Conservation (phyloP, 257 asterid genomes). For the Solanum tarijense region DNA sequence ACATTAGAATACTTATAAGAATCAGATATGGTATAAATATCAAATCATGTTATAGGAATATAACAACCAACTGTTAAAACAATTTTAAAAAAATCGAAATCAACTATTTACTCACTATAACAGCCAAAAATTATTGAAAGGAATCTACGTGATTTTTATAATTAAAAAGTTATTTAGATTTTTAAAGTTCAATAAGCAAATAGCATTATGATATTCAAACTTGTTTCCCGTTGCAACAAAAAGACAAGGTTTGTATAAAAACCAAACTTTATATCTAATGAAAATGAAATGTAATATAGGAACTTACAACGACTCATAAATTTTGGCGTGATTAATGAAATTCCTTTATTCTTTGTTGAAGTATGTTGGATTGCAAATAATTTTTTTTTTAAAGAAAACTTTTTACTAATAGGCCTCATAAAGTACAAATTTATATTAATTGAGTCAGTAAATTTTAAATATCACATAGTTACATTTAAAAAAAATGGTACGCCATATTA, state of each 20-base stretch:
- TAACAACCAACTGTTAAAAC: not conserved
- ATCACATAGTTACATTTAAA: accelerated
- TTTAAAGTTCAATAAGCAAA: not conserved
- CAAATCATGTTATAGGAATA: not conserved
- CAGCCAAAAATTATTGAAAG: not conserved
- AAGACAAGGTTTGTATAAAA: not conserved
- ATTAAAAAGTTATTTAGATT: not conserved
- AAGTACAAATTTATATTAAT: not conserved
- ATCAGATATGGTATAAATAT: not conserved
- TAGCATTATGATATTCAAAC: not conserved
- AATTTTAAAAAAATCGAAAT: not conserved
- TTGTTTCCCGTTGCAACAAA: not conserved
- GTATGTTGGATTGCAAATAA: not conserved
- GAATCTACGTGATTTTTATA: not conserved
- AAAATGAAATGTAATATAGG: not conserved
- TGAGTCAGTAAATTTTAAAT: not conserved
- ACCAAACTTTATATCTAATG: not conserved
- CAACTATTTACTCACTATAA: not conserved
- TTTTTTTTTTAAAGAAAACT: not conserved
- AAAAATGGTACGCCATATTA: not conserved
- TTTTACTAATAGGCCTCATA: not conserved
- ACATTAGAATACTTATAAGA: not conserved
- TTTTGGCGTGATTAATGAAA: not conserved
- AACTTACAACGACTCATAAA: accelerated
- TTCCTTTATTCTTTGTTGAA: not conserved